These are phyloP conservation scores for Silene conica DNA, from an alignment of 148 eudicot species.

Conservation along the genomic window DNA sequence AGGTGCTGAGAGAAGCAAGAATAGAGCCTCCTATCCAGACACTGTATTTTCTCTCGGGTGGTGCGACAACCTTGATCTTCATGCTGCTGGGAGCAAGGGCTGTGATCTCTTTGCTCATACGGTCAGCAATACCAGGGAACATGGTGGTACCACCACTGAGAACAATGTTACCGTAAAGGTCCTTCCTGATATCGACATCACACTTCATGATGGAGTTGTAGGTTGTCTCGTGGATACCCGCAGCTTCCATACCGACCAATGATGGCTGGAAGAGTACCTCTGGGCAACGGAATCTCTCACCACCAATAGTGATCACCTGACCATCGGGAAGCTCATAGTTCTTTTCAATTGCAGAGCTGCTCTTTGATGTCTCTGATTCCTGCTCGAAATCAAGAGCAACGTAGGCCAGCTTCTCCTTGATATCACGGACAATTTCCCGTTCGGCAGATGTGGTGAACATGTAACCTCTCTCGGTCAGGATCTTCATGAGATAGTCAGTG, in stretches of 20 bases:
- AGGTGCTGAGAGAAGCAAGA: not conserved
- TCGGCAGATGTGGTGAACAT: conserved; percentile 5
- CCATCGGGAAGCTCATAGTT: not conserved
- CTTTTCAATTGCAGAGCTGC: not conserved
- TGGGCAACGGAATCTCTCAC: not conserved
- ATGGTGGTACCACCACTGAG: not conserved
- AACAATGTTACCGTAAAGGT: not conserved
- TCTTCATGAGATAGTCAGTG: conserved; percentile 34
- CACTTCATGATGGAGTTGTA: not conserved
- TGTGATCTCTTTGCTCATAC: not conserved
- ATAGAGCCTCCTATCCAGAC: not conserved
- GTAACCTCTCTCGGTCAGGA: conserved; percentile 31
- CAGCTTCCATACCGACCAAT: not conserved
- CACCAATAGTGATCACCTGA: not conserved
- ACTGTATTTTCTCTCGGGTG: not conserved
- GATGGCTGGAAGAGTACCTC: not conserved
- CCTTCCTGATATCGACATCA: not conserved
- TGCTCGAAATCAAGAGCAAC: not conserved
- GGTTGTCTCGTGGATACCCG: not conserved
- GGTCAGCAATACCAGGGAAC: not conserved
- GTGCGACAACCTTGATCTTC: not conserved
- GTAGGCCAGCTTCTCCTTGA: not conserved
- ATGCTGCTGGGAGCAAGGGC: not conserved
- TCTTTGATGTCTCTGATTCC: not conserved
- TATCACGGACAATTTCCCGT: not conserved